Conservation (phyloP, 2,329 filamentous ascomycete genomes). For the Alternaria dauci region DNA sequence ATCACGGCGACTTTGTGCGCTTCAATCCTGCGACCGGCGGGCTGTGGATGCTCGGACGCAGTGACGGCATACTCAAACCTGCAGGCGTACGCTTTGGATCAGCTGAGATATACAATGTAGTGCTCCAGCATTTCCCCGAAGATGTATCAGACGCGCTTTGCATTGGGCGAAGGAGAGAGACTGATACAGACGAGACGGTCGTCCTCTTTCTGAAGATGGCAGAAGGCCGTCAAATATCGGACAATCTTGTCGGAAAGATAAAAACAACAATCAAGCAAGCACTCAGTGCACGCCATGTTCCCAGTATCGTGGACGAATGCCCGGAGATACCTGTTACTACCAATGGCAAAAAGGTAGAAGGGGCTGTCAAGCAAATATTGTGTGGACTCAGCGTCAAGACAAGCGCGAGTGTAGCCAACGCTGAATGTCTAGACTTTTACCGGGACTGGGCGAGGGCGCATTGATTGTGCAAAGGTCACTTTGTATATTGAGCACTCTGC, state of each 20-base stretch:
- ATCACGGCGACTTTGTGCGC: conserved; percentile 90
- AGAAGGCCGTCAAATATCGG: conserved; percentile 63
- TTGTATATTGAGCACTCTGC: not conserved
- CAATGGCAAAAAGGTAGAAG: conserved; percentile 98
- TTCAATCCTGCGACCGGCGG: conserved; percentile 76
- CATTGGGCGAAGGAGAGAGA: conserved; percentile 75
- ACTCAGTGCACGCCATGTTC: conserved; percentile 88
- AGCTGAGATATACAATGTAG: conserved; percentile 95
- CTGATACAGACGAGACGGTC: conserved; percentile 84
- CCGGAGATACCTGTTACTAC: conserved; percentile 88
- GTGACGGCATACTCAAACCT: conserved; percentile 92
- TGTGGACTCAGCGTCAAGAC: conserved; percentile 88
- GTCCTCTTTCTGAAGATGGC: conserved; percentile 86
- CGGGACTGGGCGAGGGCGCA: conserved; percentile 67
- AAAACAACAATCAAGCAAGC: conserved; percentile 75
- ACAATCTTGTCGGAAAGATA: conserved; percentile 69
- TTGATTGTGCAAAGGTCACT: not conserved
- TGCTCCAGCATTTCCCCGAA: conserved; percentile 80
- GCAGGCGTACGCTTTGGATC: conserved; percentile 90
- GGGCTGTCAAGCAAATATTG: conserved; percentile 94
- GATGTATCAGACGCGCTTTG: conserved; percentile 88
- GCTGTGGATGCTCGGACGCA: conserved; percentile 88
- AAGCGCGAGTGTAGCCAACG: conserved; percentile 92
- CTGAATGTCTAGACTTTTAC: conserved; percentile 89
- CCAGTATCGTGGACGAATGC: conserved; percentile 80